Evolutionary conservation across 441 rosid species (phyloP).

Genomic region (Arabidopsis lyrata): DNA sequence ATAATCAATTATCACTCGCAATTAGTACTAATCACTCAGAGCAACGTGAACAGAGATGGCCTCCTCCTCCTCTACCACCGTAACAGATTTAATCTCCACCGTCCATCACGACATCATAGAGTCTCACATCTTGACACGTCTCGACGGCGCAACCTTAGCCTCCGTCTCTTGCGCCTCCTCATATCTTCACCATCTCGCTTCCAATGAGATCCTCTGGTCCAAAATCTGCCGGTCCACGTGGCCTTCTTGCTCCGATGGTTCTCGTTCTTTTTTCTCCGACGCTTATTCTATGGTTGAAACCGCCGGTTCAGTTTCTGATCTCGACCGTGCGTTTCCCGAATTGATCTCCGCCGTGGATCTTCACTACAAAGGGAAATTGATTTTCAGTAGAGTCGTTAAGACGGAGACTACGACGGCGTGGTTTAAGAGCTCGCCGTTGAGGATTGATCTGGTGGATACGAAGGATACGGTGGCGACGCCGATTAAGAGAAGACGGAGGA

Average conservation of each 20-base stretch:
- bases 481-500: conserved; percentile 44
- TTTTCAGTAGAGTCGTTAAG: conserved; percentile 60
- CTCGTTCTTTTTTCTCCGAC: conserved; percentile 74
- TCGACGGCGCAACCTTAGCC: conserved; percentile 75
- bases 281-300: conserved; percentile 55
- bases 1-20: conserved; percentile 11
- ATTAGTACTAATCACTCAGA: conserved; percentile 31
- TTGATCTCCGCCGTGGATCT: conserved; percentile 79
- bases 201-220: conserved; percentile 59
- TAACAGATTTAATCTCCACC: conserved; percentile 40
- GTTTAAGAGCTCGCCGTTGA: conserved; percentile 75
- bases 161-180: conserved; percentile 63
- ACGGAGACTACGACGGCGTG: conserved; percentile 68
- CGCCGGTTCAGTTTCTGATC: conserved; percentile 7
- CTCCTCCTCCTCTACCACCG: conserved; percentile 18
- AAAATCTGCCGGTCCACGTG: conserved; percentile 63
- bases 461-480: conserved; percentile 68
- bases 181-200: conserved; percentile 56
- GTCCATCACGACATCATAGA: conserved; percentile 64
- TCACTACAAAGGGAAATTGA: conserved; percentile 51
- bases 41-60: conserved; percentile 6
- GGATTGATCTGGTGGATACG: conserved; percentile 67
- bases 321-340: conserved; percentile 46
- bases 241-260: conserved; percentile 60
- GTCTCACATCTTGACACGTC: conserved; percentile 65